These are phyloP conservation scores for Candida bentonensis DNA, from an alignment of 805 yeast genomes.

Conservation along the genomic window DNA sequence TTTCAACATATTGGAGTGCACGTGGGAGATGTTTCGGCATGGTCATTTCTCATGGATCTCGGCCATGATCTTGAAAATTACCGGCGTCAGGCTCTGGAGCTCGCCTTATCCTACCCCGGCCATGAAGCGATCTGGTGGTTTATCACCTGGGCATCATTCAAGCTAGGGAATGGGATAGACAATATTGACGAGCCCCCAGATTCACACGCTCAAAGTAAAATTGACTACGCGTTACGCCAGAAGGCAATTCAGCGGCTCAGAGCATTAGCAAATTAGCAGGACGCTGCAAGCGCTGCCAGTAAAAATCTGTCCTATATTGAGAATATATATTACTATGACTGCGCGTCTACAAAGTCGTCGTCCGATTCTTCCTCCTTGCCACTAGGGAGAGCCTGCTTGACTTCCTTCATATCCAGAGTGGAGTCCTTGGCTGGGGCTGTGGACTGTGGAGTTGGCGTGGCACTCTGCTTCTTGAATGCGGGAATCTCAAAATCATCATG, in stretches of 20 bases:
- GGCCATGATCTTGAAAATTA: constrained; percentile 3
- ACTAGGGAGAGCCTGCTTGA: constrained; percentile 10
- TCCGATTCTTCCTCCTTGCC: constrained; percentile 7
- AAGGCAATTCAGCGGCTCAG: too few relatives aligned
- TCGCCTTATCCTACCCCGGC: constrained; percentile 6
- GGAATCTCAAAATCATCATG: constrained; percentile 54
- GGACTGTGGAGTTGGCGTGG: not conserved
- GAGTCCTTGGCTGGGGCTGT: not conserved
- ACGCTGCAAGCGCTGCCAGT: too few relatives aligned
- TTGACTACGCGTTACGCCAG: not conserved
- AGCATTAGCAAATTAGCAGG: too few relatives aligned
- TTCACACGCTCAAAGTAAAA: not conserved
- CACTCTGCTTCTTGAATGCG: constrained; percentile 39
- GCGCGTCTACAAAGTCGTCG: constrained; percentile 17
- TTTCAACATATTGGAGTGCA: constrained; percentile 10
- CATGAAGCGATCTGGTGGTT: constrained; percentile 14
- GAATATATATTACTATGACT: constrained; percentile 2
- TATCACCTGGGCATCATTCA: constrained; percentile 1
- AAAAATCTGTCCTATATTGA: too few relatives aligned
- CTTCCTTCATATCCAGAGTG: constrained; percentile 6
- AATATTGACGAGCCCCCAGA: not conserved
- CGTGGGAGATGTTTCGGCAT: constrained; percentile 21
- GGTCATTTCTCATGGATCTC: constrained; percentile 17
- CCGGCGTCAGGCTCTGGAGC: not conserved
- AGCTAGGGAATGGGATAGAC: not conserved